Base-by-base conservation (phyloP, 345 rosid species). In the Ceriops tagal region DNA sequence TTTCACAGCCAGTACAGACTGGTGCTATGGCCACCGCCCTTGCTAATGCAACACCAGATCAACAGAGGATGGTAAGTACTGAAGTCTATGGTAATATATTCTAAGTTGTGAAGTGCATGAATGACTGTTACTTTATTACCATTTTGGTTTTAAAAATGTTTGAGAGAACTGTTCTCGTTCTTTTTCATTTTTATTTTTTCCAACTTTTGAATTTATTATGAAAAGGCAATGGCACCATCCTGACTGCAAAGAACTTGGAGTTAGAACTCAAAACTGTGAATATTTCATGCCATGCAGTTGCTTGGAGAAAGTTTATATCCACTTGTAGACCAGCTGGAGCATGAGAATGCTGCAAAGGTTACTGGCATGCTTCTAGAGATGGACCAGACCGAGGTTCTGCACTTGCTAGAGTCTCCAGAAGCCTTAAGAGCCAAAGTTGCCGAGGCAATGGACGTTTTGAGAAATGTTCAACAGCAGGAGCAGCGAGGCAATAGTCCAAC, bases 351-450 rank as follows among this genome's bases (percentile, higher is more conserved):
- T n/a, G 74, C 67, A 10, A 70, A 70, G 67, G 68, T 70, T 8
- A 70, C 74, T 0, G 74, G 74, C 5, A 70, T 70, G 67, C 74
- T 70, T 26, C 74, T 70, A n/a, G 74, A 70, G 67, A 70, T 70
- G 74, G 67, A 70, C 35, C 62, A 62, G 62, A 22, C 61, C 6
- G 68, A 70, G 47, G 74, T 70, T 22, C 28, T 70, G 65, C 74
- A 70, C 65, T 47, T 62, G 62, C 32, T 68, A 0, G 71, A 58
- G 46, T 67, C 64, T n/a, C 71, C 71, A 16, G 63, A 69, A 6
- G 65, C 67, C 31, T 13, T 70, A 32, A 70, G 24, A 53, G 67
- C 59, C 1, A 61, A 70, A 61, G 73, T 70, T 49, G 66, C 66
- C 1, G 67, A 70, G 67, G 73, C 66, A 1, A 71, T 52, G 60